phyloP scores from a whole-genome alignment of 768 basidiomycete genomes.

The Dioszegia hungarica region DNA sequence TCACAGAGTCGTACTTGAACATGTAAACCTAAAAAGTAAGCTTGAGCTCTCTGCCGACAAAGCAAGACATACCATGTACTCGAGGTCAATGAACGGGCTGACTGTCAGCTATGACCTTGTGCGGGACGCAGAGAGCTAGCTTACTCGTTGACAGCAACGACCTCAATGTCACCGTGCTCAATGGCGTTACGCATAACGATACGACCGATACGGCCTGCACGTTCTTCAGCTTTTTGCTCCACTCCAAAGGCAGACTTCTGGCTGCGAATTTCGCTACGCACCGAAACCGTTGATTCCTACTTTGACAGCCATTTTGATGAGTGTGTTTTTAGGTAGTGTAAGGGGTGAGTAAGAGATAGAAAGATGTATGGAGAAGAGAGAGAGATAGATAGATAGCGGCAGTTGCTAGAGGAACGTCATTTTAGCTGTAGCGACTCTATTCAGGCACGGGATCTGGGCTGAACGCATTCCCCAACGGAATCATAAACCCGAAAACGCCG shows the following conservation, averaged over 20 bases:
- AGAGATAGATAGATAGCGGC: slow-evolving; percentile 8
- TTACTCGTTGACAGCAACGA: slow-evolving; percentile 92
- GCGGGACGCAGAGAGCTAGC: slow-evolving; percentile 39
- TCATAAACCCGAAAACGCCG: too few relatives aligned
- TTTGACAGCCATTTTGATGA: slow-evolving; percentile 58
- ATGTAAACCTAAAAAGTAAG: slow-evolving; percentile 39
- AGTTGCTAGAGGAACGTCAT: neutral
- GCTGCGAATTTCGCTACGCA: too few relatives aligned
- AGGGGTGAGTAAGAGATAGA: slow-evolving; percentile 4
- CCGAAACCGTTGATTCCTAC: slow-evolving; percentile 95
- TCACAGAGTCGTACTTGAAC: slow-evolving; percentile 47
- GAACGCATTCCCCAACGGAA: too few relatives aligned
- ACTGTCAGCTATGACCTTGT: slow-evolving; percentile 9
- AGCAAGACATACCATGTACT: slow-evolving; percentile 73
- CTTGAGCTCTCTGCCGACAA: neutral
- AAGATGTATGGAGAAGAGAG: slow-evolving; percentile 3
- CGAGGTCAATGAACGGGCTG: slow-evolving; percentile 94
- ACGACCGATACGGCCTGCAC: slow-evolving; percentile 93
- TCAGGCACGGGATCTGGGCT: slow-evolving; percentile 10
- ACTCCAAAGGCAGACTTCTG: neutral
- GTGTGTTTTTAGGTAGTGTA: neutral
- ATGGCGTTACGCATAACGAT: slow-evolving; percentile 92
- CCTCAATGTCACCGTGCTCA: slow-evolving; percentile 65
- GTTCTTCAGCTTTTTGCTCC: neutral
- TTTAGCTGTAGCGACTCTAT: too few relatives aligned